Conservation (phyloP, 1,284 basidiomycete genomes). For the Ustilago sp. region DNA sequence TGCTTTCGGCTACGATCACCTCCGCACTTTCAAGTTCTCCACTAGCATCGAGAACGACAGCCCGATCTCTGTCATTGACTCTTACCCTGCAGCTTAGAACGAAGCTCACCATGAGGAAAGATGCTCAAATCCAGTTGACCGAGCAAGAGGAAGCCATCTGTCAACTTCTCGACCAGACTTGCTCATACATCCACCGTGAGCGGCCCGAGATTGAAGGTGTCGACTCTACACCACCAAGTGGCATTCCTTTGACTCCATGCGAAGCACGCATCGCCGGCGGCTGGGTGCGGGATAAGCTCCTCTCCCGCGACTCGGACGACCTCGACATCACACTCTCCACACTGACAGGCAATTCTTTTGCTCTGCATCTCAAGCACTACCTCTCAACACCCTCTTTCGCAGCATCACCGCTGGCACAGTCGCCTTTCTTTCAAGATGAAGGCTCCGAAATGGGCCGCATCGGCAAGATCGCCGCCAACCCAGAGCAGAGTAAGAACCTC, state of each 20-base stretch:
- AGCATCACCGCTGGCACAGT: conserved; percentile 69
- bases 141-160: conserved; percentile 57
- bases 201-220: conserved; percentile 46
- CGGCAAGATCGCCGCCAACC: conserved; percentile 89
- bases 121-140: conserved; percentile 43
- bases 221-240: conserved; percentile 39
- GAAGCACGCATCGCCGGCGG: conserved; percentile 78
- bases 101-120: conserved; percentile 26
- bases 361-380: conserved; percentile 80
- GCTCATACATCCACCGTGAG: conserved; percentile 51
- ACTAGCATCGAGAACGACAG: neutral
- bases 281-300: conserved; percentile 96
- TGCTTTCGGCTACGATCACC: neutral
- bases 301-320: conserved; percentile 86
- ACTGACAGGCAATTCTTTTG: conserved; percentile 92
- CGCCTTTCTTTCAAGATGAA: conserved; percentile 68
- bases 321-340: conserved; percentile 89
- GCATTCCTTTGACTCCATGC: conserved; percentile 25
- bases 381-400: conserved; percentile 72
- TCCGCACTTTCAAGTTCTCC: neutral
- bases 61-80: neutral
- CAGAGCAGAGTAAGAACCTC: conserved; percentile 97
- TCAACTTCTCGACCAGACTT: conserved; percentile 60
- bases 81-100: conserved; percentile 2
- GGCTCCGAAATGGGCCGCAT: conserved; percentile 67